Conservation (phyloP, 2,329 filamentous ascomycete genomes). For the Phaeophleospora eucalypticola region DNA sequence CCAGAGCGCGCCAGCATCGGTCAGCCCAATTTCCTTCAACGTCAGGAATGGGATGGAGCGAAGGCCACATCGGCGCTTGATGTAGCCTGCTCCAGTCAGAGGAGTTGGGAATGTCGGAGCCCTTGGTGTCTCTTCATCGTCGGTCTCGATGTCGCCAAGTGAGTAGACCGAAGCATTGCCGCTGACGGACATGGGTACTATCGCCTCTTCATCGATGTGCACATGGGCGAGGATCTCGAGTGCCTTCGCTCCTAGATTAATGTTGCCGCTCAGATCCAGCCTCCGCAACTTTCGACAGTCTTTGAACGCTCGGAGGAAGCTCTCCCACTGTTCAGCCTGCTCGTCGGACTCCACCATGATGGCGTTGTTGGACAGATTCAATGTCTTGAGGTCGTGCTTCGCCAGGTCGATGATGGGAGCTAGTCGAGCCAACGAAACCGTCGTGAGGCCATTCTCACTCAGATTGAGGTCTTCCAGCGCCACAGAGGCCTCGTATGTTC, state of each 20-base stretch:
- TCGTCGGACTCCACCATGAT: conserved; percentile 38
- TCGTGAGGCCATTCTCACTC: conserved; percentile 43
- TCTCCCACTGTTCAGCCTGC: conserved; percentile 40
- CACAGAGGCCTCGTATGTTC: conserved; percentile 28
- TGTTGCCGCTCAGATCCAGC: conserved; percentile 45
- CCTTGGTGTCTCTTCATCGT: conserved; percentile 8
- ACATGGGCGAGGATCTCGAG: conserved; percentile 45
- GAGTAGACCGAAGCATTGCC: conserved; percentile 22
- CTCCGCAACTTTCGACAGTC: conserved; percentile 41
- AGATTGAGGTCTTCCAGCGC: conserved; percentile 46
- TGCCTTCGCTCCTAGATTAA: conserved; percentile 37
- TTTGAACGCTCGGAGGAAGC: conserved; percentile 43
- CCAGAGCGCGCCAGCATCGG: conserved; percentile 38
- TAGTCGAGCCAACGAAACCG: conserved; percentile 39
- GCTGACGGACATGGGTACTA: conserved; percentile 29
- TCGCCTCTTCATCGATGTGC: conserved; percentile 35
- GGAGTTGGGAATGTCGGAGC: background rate
- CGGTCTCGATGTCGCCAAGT: conserved; percentile 19
- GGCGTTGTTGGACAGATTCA: conserved; percentile 46
- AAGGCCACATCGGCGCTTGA: conserved; percentile 33
- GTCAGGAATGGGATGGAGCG: conserved; percentile 40
- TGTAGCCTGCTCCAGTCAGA: background rate
- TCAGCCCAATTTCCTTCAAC: conserved; percentile 33
- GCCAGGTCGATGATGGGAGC: conserved; percentile 40
- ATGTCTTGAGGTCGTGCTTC: conserved; percentile 42